phyloP scores from a whole-genome alignment of 176 grass and related monocot genomes.

The Avena insularis region DNA sequence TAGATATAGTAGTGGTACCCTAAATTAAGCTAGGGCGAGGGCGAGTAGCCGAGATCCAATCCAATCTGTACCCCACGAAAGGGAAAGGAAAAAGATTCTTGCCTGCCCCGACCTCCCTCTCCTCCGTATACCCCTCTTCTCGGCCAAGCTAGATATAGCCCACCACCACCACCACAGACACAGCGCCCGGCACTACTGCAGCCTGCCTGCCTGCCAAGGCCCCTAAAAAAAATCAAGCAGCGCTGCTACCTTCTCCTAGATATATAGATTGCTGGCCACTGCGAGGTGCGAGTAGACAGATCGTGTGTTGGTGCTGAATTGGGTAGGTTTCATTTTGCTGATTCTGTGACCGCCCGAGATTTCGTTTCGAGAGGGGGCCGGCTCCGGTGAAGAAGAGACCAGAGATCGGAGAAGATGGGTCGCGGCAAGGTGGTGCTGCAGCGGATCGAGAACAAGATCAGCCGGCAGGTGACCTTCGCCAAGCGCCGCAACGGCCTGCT shows the following conservation, averaged over 20 bases:
- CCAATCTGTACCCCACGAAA: constrained; percentile 53
- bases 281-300: background rate
- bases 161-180: constrained; percentile 20
- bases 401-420: constrained; percentile 45
- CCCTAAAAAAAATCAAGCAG: background rate
- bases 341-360: background rate
- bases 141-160: constrained; percentile 33
- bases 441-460: constrained; percentile 96
- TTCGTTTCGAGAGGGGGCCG: background rate
- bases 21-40: constrained; percentile 31
- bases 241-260: background rate
- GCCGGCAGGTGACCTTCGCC: constrained; percentile 85
- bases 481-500: constrained; percentile 82
- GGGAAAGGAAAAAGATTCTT: constrained; percentile 51
- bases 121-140: background rate
- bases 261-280: background rate
- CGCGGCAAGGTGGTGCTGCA: constrained; percentile 82
- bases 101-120: constrained; percentile 11
- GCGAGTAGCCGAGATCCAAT: constrained; percentile 43
- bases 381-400: background rate
- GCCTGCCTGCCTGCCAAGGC: background rate
- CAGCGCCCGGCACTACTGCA: background rate
- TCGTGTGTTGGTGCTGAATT: constrained; percentile 32
- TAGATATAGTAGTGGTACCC: constrained; percentile 14
- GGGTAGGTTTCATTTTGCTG: background rate